Conservation (phyloP, 1,284 basidiomycete species). For the Xanthoconium separans region DNA sequence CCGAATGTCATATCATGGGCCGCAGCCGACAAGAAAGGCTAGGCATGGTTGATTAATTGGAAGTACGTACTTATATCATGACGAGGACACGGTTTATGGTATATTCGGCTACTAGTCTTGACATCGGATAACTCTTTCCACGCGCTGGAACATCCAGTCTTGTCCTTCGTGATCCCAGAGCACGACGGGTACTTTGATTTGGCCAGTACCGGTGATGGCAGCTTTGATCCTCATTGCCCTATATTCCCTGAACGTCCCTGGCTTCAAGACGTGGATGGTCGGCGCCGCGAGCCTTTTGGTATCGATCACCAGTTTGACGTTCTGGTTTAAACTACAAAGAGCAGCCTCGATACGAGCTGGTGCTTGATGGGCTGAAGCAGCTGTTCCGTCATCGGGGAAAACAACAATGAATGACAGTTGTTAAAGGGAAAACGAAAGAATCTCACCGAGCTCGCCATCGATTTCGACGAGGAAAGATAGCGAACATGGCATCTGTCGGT, state of each 20-base stretch:
- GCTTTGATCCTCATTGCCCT: conserved; percentile 7
- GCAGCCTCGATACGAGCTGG: conserved; percentile 4
- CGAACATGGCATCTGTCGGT: conserved; percentile 6
- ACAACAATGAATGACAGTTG: background rate
- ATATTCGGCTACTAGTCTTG: background rate
- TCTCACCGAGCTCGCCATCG: conserved; percentile 12
- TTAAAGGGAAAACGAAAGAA: background rate
- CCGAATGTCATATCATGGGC: too few species aligned
- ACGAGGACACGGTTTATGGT: too few species aligned
- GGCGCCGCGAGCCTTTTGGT: conserved; percentile 2
- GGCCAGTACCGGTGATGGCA: conserved; percentile 6
- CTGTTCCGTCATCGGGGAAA: background rate
- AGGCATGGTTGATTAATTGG: too few species aligned
- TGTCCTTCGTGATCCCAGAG: conserved; percentile 10
- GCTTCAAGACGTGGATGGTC: conserved; percentile 14
- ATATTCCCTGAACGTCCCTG: conserved; percentile 21
- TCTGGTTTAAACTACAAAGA: conserved; percentile 7
- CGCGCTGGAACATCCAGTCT: conserved; percentile 10
- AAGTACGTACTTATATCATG: too few species aligned
- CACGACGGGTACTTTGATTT: conserved; percentile 21
- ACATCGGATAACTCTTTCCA: conserved; percentile 1
- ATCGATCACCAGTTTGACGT: background rate
- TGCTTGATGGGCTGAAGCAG: conserved; percentile 2
- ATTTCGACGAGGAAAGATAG: conserved; percentile 21
- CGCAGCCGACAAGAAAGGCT: too few species aligned